These are phyloP conservation scores for Suhomyces chickasaworum DNA, from an alignment of 1,139 yeast species.

Conservation along the genomic window DNA sequence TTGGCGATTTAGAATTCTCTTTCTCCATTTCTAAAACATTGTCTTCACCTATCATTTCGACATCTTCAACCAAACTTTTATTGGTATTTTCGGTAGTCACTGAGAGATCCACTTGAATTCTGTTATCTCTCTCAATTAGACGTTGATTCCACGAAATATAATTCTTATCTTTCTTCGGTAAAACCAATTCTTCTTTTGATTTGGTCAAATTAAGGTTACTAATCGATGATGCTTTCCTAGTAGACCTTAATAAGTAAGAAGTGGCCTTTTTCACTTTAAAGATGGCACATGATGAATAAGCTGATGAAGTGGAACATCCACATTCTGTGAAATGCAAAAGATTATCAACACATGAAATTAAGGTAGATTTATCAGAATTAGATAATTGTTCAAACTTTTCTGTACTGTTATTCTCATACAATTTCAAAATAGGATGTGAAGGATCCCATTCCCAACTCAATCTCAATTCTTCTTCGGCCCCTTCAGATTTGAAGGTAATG, in stretches of 20 bases:
- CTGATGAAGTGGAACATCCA: conserved; percentile 61
- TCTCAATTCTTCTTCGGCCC: conserved; percentile 59
- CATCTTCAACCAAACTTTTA: conserved; percentile 9
- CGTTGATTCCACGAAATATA: conserved; percentile 46
- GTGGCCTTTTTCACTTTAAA: conserved; percentile 64
- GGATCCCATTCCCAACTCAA: conserved; percentile 89
- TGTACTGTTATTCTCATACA: conserved; percentile 36
- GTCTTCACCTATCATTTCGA: conserved; percentile 7
- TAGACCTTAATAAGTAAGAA: conserved; percentile 56
- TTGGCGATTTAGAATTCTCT: conserved; percentile 16
- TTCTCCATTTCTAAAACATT: conserved; percentile 10
- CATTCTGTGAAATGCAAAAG: conserved; percentile 58
- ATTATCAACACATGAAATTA: conserved; percentile 63
- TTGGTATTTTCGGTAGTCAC: conserved; percentile 17
- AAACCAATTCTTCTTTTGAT: conserved; percentile 44
- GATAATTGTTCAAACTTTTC: conserved; percentile 52
- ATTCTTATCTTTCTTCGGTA: conserved; percentile 34
- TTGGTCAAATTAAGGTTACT: conserved; percentile 40
- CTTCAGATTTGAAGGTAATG: conserved; percentile 38
- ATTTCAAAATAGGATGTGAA: conserved; percentile 67
- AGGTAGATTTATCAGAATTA: conserved; percentile 51
- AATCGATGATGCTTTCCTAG: conserved; percentile 53
- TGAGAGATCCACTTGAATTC: conserved; percentile 29
- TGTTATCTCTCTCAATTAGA: conserved; percentile 33
- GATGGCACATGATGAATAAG: conserved; percentile 51